phyloP scores from a whole-genome alignment of 805 yeast species.

The Sugiyamaella lignohabitans region DNA sequence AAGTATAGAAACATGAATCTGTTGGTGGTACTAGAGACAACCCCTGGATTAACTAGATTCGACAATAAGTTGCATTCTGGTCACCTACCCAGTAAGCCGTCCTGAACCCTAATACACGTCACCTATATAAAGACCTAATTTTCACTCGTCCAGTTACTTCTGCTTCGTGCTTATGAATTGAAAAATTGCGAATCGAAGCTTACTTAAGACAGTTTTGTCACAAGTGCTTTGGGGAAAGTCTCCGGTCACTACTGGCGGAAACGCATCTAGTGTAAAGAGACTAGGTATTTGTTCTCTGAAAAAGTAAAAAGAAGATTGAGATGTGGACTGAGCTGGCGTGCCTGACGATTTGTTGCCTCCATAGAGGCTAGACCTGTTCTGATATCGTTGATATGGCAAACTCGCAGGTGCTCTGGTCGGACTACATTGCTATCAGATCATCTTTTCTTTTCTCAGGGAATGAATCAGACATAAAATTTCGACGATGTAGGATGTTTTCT shows the following conservation, averaged over 20 bases:
- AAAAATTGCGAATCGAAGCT: slow-evolving; percentile 32
- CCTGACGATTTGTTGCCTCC: slow-evolving; percentile 5
- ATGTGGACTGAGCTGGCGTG: slow-evolving; percentile 1
- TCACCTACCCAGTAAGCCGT: no score
- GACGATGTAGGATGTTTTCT: slow-evolving; percentile 14
- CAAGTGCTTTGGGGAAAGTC: slow-evolving; percentile 34
- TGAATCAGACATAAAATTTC: slow-evolving; percentile 11
- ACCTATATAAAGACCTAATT: no score
- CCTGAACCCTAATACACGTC: no score
- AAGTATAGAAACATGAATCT: no score
- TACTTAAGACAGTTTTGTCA: slow-evolving; percentile 17
- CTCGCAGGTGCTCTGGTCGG: no score
- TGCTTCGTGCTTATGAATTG: slow-evolving; percentile 4
- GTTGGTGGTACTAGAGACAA: no score
- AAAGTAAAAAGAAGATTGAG: slow-evolving; percentile 6
- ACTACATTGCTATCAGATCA: slow-evolving; percentile 6
- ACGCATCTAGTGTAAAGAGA: slow-evolving; percentile 19
- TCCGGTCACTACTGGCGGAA: slow-evolving; percentile 31
- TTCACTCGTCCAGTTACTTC: no score
- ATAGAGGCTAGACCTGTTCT: slow-evolving; percentile 12
- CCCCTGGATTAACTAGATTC: no score
- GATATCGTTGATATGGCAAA: slow-evolving; percentile 13
- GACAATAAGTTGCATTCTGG: no score
- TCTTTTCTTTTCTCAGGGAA: not conserved
- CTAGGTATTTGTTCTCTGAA: not conserved